These are phyloP conservation scores for Hanseniaspora nectarophila DNA, from an alignment of 805 yeast genomes.

Conservation along the genomic window DNA sequence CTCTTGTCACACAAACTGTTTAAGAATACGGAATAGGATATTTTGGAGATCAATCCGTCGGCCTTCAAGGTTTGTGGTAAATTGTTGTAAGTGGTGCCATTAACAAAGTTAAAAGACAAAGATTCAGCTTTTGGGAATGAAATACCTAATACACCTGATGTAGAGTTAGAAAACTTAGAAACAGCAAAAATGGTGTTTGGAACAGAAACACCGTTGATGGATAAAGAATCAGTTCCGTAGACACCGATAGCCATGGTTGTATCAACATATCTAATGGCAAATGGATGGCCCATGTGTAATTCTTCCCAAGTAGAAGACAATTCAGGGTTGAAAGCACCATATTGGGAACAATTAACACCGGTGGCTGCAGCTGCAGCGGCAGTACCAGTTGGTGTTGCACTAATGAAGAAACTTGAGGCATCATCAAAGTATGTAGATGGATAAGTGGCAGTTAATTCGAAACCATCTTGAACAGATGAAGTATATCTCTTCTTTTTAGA, in stretches of 20 bases:
- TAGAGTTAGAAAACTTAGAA: constrained; percentile 28
- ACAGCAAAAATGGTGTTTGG: constrained; percentile 28
- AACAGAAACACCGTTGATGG: constrained; percentile 24
- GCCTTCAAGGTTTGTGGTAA: constrained; percentile 45
- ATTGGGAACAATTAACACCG: constrained; percentile 26
- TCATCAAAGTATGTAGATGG: no score
- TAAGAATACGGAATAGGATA: constrained; percentile 49
- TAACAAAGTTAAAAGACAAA: constrained; percentile 18
- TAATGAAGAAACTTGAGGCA: no score
- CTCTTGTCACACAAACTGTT: constrained; percentile 31
- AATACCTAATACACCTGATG: constrained; percentile 40
- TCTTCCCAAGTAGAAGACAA: constrained; percentile 28
- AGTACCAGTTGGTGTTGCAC: no score
- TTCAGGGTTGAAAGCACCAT: constrained; percentile 31
- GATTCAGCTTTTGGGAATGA: constrained; percentile 50
- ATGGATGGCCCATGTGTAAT: constrained; percentile 27
- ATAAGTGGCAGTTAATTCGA: no score
- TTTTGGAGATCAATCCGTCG: constrained; percentile 41
- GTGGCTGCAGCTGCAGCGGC: no score
- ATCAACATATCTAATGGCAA: constrained; percentile 42
- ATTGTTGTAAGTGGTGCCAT: constrained; percentile 39
- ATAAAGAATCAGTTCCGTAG: constrained; percentile 36
- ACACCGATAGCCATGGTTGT: constrained; percentile 37
- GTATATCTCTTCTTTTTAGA: no score
- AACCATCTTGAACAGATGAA: no score